These are phyloP conservation scores for Blastobotrys ciferrii DNA, from an alignment of 1,139 yeast species.

Conservation along the genomic window DNA sequence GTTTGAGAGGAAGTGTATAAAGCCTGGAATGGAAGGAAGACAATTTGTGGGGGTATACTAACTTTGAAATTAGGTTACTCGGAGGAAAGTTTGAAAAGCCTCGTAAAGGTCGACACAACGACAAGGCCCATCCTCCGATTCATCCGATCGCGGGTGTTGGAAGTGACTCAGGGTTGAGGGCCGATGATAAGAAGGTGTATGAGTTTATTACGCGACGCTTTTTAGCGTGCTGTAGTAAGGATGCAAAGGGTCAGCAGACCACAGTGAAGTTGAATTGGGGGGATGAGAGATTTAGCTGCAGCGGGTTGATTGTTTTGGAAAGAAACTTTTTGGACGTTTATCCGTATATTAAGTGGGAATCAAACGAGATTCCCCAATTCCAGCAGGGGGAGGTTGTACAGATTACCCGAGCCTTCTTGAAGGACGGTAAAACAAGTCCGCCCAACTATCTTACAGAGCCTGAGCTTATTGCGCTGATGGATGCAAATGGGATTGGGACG, in stretches of 20 bases:
- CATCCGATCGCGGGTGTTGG: slow-evolving; percentile 63
- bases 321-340: slow-evolving; percentile 78
- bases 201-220: slow-evolving; percentile 86
- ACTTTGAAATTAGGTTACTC: slow-evolving; percentile 22
- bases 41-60: background rate
- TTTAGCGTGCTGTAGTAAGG: slow-evolving; percentile 87
- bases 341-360: slow-evolving; percentile 75
- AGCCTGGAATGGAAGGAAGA: too few relatives aligned
- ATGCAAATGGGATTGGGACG: slow-evolving; percentile 95
- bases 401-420: slow-evolving; percentile 55
- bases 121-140: slow-evolving; percentile 97
- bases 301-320: slow-evolving; percentile 70
- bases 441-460: slow-evolving; percentile 88
- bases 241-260: slow-evolving; percentile 77
- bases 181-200: slow-evolving; percentile 69
- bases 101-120: slow-evolving; percentile 78
- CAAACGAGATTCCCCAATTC: slow-evolving; percentile 65
- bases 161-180: slow-evolving; percentile 38
- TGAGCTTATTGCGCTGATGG: slow-evolving; percentile 91
- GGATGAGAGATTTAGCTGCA: slow-evolving; percentile 63
- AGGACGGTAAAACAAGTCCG: slow-evolving; percentile 73
- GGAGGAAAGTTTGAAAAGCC: slow-evolving; percentile 54
- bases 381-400: slow-evolving; percentile 54
- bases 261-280: slow-evolving; percentile 73
- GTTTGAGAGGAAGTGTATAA: too few relatives aligned